Conservation (phyloP, 768 basidiomycete species). For the Kondoa malvinella region DNA sequence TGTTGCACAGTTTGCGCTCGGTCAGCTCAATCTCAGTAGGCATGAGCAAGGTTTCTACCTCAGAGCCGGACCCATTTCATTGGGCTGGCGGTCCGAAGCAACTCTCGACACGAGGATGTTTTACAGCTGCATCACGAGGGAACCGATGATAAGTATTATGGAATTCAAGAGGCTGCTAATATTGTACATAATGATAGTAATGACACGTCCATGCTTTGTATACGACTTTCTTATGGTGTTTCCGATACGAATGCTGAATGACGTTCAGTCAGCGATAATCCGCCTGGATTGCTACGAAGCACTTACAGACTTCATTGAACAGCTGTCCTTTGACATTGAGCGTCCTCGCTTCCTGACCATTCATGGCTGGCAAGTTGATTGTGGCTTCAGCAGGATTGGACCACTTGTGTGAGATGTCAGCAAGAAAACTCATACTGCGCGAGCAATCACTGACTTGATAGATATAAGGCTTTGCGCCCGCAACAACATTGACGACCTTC, state of each 20-base stretch:
- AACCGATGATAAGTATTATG: too few relatives aligned
- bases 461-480: conserved; percentile 81
- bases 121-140: too few relatives aligned
- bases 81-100: too few relatives aligned
- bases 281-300: not conserved
- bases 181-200: too few relatives aligned
- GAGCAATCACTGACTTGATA: conserved; percentile 52
- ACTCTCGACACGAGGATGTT: too few relatives aligned
- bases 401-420: conserved; percentile 35
- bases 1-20: too few relatives aligned
- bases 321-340: conserved; percentile 45
- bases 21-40: too few relatives aligned
- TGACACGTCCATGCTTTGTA: too few relatives aligned
- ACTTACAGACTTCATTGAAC: conserved; percentile 51
- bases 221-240: not conserved
- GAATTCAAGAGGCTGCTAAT: too few relatives aligned
- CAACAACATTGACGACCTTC: conserved; percentile 73
- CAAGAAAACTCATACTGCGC: not conserved
- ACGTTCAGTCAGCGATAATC: not conserved
- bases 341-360: conserved; percentile 30
- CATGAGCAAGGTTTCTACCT: too few relatives aligned
- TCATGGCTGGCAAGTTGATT: conserved; percentile 36
- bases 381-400: conserved; percentile 42
- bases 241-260: not conserved
- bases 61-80: too few relatives aligned